Evolutionary conservation across 1,284 basidiomycete species (phyloP).

Genomic region (Marasmius fiardii): DNA sequence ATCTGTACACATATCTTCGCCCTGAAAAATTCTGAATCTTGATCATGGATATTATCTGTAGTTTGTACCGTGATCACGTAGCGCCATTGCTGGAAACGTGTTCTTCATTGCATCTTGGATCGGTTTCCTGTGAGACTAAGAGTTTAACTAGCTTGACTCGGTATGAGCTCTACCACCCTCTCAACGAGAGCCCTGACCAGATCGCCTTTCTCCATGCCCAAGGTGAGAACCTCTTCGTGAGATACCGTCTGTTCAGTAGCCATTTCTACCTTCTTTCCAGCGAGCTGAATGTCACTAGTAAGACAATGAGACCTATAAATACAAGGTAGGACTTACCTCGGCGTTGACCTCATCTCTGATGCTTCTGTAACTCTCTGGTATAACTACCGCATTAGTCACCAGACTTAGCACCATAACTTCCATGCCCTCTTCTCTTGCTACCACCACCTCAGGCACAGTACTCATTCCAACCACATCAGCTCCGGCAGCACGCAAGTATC

Average conservation of each 20-base stretch:
- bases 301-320: background rate
- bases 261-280: constrained; percentile 47
- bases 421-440: constrained; percentile 71
- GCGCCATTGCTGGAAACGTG: too few relatives aligned
- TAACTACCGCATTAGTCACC: constrained; percentile 81
- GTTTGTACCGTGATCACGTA: too few relatives aligned
- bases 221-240: constrained; percentile 78
- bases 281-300: constrained; percentile 40
- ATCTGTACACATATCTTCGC: too few relatives aligned
- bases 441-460: constrained; percentile 87
- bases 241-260: constrained; percentile 54
- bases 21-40: too few relatives aligned
- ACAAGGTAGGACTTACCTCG: constrained; percentile 50
- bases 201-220: constrained; percentile 68
- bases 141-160: background rate
- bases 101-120: too few relatives aligned
- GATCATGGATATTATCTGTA: too few relatives aligned
- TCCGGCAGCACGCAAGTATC: constrained; percentile 65
- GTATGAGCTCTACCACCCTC: constrained; percentile 49
- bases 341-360: constrained; percentile 71
- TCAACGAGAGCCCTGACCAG: constrained; percentile 68
- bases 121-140: too few relatives aligned
- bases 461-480: constrained; percentile 89
- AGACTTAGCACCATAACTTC: constrained; percentile 75
- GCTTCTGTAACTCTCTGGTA: constrained; percentile 65